A percentile compares a stretch with the other conserved stretches of the same genome.
phyloP scores from a whole-genome alignment of 805 yeast genomes.

The Komagataella pseudopastoris region DNA sequence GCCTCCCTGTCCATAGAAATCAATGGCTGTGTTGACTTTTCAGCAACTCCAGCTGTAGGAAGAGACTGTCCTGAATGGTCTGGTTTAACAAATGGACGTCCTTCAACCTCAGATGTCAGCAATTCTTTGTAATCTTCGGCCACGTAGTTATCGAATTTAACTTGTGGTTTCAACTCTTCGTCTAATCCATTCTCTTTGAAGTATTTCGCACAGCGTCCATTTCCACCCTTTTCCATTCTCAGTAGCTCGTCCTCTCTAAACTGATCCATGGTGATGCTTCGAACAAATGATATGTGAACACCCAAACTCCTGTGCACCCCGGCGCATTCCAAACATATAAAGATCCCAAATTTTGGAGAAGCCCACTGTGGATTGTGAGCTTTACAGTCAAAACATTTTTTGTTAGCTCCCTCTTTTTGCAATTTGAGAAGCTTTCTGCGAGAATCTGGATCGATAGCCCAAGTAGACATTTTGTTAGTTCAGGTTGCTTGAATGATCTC shows the following conservation, averaged over 20 bases:
- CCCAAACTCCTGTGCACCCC: slow-evolving; percentile 94
- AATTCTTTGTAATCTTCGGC: slow-evolving; percentile 92
- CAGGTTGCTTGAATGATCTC: background rate
- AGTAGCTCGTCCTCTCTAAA: slow-evolving; percentile 85
- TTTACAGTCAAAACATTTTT: slow-evolving; percentile 83
- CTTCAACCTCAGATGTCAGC: slow-evolving; percentile 65
- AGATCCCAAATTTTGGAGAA: slow-evolving; percentile 93
- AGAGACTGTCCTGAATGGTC: slow-evolving; percentile 38
- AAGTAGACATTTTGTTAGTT: slow-evolving; percentile 33
- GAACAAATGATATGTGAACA: slow-evolving; percentile 90
- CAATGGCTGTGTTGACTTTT: background rate
- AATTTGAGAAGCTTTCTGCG: slow-evolving; percentile 65
- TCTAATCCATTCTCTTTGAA: slow-evolving; percentile 65
- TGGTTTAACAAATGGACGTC: slow-evolving; percentile 50
- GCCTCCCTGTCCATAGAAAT: slow-evolving; percentile 2
- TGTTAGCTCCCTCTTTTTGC: slow-evolving; percentile 75
- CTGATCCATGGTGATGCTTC: slow-evolving; percentile 97
- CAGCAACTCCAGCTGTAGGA: slow-evolving; percentile 13
- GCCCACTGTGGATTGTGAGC: slow-evolving; percentile 99
- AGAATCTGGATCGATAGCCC: slow-evolving; percentile 92
- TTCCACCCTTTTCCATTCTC: slow-evolving; percentile 93
- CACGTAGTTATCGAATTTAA: slow-evolving; percentile 76
- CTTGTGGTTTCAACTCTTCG: slow-evolving; percentile 43
- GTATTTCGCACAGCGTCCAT: slow-evolving; percentile 57
- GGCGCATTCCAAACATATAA: slow-evolving; percentile 95